Conservation (phyloP, 257 asterid species). For the Solanum tarapatanum region DNA sequence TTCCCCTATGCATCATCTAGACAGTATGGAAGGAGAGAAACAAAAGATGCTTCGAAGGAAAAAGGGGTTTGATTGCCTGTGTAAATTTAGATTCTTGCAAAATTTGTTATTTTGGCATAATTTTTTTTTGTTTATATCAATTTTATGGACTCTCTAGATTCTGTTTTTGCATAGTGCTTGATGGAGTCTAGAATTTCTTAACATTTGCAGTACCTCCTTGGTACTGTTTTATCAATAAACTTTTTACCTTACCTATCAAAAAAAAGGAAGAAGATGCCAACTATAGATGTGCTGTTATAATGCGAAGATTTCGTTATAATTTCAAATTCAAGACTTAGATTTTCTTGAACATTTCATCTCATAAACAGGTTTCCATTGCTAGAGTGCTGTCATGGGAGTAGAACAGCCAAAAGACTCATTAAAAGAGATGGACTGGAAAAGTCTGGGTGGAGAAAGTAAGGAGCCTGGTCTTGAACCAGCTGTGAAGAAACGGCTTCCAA, state of each 20-base stretch:
- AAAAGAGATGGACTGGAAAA: constrained; percentile 62
- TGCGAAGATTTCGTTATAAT: neutral
- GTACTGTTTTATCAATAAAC: neutral
- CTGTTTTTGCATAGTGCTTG: neutral
- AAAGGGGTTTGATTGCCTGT: neutral
- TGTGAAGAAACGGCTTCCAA: constrained; percentile 54
- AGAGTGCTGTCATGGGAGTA: constrained; percentile 18
- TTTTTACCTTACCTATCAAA: neutral
- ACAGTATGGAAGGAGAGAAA: neutral
- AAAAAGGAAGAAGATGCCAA: neutral
- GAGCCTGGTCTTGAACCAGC: constrained; percentile 26
- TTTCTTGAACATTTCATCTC: neutral
- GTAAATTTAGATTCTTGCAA: neutral
- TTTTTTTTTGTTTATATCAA: neutral
- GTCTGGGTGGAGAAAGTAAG: constrained; percentile 16
- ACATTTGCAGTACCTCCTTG: neutral
- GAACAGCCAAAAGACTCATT: constrained; percentile 38
- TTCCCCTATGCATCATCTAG: neutral
- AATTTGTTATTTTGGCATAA: neutral
- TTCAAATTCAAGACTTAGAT: neutral
- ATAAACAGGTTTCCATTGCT: neutral
- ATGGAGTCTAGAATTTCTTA: neutral
- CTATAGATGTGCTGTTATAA: neutral
- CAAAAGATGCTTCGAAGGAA: neutral
- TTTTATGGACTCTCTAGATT: neutral